Evolutionary conservation across 73 alveolate species (phyloP).

Genomic region (Paramecium bursaria): DNA sequence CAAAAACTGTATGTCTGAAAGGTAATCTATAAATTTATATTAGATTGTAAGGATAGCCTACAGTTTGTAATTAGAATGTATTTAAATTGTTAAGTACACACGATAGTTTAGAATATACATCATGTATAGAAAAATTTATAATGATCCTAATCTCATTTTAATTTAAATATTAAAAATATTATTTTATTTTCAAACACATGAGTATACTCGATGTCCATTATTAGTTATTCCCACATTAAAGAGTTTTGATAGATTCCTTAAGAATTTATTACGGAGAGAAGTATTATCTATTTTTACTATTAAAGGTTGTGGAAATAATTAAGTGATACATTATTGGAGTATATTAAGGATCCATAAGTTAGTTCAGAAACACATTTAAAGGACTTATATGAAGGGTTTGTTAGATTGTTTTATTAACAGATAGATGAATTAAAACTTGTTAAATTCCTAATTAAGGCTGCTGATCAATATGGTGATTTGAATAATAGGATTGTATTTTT

Average conservation of each 20-base stretch:
- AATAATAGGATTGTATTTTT: slow-evolving; percentile 7
- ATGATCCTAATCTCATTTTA: slow-evolving; percentile 58
- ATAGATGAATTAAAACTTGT: slow-evolving; percentile 60
- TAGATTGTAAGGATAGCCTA: slow-evolving; percentile 39
- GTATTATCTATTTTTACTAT: no score
- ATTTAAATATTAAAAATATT: slow-evolving; percentile 7
- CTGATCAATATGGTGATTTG: slow-evolving; percentile 55
- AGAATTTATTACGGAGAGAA: slow-evolving; percentile 1
- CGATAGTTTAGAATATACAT: slow-evolving; percentile 34
- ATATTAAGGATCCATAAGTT: slow-evolving; percentile 41
- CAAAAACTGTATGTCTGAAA: background rate
- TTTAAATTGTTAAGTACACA: slow-evolving; percentile 20
- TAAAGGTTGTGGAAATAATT: slow-evolving; percentile 38
- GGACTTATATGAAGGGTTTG: slow-evolving; percentile 67
- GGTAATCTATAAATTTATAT: background rate
- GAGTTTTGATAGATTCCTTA: background rate
- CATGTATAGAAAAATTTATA: slow-evolving; percentile 48
- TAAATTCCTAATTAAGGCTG: slow-evolving; percentile 52
- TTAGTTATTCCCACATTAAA: slow-evolving; percentile 13
- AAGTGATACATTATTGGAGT: slow-evolving; percentile 18
- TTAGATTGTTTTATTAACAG: slow-evolving; percentile 37
- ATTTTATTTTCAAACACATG: background rate
- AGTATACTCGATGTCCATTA: slow-evolving; percentile 23
- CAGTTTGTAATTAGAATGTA: slow-evolving; percentile 58
- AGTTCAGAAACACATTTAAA: slow-evolving; percentile 29